Evolutionary conservation across 2,329 filamentous ascomycete species (phyloP), one percentile per base, ranked within the genome.

Genomic region (Claviceps sp.): DNA sequence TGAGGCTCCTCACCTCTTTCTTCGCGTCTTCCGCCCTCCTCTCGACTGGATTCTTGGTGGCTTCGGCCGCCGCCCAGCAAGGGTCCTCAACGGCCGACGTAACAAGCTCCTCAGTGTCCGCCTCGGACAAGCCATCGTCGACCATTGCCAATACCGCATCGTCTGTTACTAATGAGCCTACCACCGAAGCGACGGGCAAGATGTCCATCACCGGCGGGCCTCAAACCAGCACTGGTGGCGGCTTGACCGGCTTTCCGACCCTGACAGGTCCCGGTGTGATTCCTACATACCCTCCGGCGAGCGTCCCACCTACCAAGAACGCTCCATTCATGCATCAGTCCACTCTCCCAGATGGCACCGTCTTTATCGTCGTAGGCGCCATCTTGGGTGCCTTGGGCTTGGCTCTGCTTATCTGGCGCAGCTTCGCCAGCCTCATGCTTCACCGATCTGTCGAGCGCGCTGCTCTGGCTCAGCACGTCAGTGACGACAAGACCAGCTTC

Each of bases 291-390:
- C 86, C 90, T 5, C 71, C 85, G 1, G 75, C 88, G 4, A 78
- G 81, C 26, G 83, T 97, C 2, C 93, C 93, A 7, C 86, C 89
- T 26, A 95, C 87, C 3, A 76, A 79, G 40, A 80, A 85, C 62
- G 93, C 93, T 5, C 89, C 91, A 16, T 98, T 88, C 65, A 95
- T 97, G 88, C 84, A 90, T 63, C 82, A 84, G 61, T 94, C 89
- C 1, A 83, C 71, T 50, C 75, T 90, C 11, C 93, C 93, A 2
- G 86, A 97, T 62, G 93, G 93, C 51, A 96, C 91, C 4, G 85
- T 98, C 53, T 98, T 98, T 71, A 98, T 98, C 61, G 85, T 83
- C 22, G 93, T 97, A 1, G 93, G 93, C 45, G 86, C 89, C 26
- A 84, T 88, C 29, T 78, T 98, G 6, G 93, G 88, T 16, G 84